These are phyloP conservation scores for Micromonas pusilla DNA, from an alignment of 139 green algal species.

Conservation along the genomic window DNA sequence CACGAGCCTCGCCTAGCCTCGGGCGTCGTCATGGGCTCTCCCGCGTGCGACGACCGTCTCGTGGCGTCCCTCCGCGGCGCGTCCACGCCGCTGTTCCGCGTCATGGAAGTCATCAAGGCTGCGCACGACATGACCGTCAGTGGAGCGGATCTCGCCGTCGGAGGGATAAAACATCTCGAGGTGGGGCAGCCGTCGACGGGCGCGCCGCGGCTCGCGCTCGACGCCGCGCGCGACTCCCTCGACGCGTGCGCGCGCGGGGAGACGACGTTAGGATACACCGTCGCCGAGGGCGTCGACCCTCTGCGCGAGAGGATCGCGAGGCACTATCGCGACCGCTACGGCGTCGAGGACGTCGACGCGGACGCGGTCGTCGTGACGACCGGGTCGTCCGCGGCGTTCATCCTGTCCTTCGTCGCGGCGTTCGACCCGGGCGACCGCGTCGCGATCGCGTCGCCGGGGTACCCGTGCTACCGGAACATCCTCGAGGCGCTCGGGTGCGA, in stretches of 20 bases:
- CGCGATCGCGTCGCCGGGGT: slow-evolving; percentile 19
- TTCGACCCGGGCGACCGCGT: slow-evolving; percentile 31
- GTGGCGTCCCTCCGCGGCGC: too few species aligned
- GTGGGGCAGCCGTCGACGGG: slow-evolving; percentile 28
- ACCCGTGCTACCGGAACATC: slow-evolving; percentile 39
- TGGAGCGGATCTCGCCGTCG: too few species aligned
- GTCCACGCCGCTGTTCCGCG: too few species aligned
- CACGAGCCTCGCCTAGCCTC: too few species aligned
- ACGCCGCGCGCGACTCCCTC: slow-evolving; percentile 2
- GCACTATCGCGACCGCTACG: slow-evolving; percentile 17
- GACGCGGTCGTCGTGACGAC: slow-evolving; percentile 27
- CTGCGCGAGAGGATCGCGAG: slow-evolving; percentile 27
- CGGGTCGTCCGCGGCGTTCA: slow-evolving; percentile 25
- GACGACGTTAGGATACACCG: slow-evolving; percentile 27
- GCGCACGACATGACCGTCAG: too few species aligned
- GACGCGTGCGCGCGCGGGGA: not conserved
- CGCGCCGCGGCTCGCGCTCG: not conserved
- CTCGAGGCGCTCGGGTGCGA: slow-evolving; percentile 21
- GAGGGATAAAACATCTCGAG: slow-evolving; percentile 26
- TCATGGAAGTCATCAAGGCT: too few species aligned
- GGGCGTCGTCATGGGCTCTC: too few species aligned
- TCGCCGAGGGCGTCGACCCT: slow-evolving; percentile 2
- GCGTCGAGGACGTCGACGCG: not conserved
- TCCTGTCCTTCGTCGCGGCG: slow-evolving; percentile 24
- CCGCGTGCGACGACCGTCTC: too few species aligned